These are phyloP conservation scores for Coniosporium apollinis DNA, from an alignment of 495 filamentous ascomycete species.

Conservation along the genomic window DNA sequence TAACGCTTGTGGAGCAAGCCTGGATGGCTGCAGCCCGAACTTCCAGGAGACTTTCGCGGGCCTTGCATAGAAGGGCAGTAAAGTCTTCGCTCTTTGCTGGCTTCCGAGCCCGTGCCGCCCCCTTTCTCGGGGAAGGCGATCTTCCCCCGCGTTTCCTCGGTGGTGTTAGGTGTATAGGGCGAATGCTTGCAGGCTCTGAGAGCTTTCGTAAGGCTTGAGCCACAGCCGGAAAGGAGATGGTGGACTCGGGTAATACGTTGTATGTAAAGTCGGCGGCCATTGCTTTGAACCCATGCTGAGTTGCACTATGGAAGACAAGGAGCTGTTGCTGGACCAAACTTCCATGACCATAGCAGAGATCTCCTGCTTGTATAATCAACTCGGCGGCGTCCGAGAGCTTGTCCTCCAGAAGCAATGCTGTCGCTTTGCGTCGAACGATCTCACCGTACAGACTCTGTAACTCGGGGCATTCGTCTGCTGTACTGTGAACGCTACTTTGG, in stretches of 20 bases:
- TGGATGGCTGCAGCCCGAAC: slow-evolving; percentile 36
- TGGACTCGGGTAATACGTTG: slow-evolving; percentile 80
- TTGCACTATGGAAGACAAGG: slow-evolving; percentile 25
- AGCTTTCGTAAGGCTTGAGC: slow-evolving; percentile 9
- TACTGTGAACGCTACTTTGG: neutral
- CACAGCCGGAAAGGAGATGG: slow-evolving; percentile 63
- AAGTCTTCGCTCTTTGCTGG: slow-evolving; percentile 35
- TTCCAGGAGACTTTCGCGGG: slow-evolving; percentile 40
- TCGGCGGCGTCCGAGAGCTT: slow-evolving; percentile 36
- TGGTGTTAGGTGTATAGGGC: neutral
- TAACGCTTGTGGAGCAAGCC: slow-evolving; percentile 27
- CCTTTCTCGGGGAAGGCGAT: no score
- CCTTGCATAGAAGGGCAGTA: slow-evolving; percentile 40
- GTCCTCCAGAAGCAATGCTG: slow-evolving; percentile 35
- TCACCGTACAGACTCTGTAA: slow-evolving; percentile 6
- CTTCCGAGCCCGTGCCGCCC: no score
- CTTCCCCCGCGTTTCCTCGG: neutral
- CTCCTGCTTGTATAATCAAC: slow-evolving; percentile 23
- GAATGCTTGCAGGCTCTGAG: neutral
- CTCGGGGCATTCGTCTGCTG: neutral
- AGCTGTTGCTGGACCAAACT: slow-evolving; percentile 5
- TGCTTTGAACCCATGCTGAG: slow-evolving; percentile 43
- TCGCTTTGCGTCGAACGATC: slow-evolving; percentile 30
- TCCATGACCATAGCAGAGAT: slow-evolving; percentile 3
- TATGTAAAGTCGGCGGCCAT: slow-evolving; percentile 71